Percentiles rank a stretch among this genome's conserved stretches.
phyloP scores from a whole-genome alignment of 1,139 yeast genomes.

The Groenewaldozyma auringiensis region DNA sequence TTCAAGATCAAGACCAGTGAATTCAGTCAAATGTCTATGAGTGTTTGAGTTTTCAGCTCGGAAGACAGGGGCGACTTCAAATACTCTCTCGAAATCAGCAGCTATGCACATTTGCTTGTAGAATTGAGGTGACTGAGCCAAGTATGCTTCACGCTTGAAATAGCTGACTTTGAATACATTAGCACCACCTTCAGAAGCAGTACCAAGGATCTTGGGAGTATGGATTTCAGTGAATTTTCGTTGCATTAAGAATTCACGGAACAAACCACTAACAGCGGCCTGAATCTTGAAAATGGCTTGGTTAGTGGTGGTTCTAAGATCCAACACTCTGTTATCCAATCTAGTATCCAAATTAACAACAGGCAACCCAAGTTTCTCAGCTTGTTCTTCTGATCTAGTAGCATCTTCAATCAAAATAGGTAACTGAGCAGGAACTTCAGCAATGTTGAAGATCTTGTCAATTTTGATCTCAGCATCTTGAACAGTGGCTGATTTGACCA shows the following conservation, averaged over 20 bases:
- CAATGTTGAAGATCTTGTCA: conserved; percentile 62
- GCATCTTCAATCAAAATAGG: conserved; percentile 97
- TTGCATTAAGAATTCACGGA: conserved; percentile 73
- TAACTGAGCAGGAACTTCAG: conserved; percentile 85
- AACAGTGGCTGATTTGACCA: conserved; percentile 82
- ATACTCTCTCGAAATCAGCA: conserved; percentile 93
- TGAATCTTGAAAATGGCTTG: conserved; percentile 95
- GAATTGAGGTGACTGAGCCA: conserved; percentile 97
- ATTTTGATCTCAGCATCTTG: conserved; percentile 84
- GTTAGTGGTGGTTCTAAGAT: conserved; percentile 91
- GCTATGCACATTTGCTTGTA: conserved; percentile 97
- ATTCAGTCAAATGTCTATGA: conserved; percentile 98
- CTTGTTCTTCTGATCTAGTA: conserved; percentile 87
- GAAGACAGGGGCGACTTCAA: conserved; percentile 95
- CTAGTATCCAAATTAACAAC: conserved; percentile 94
- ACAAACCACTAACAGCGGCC: conserved; percentile 78
- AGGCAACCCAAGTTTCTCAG: conserved; percentile 86
- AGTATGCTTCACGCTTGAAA: conserved; percentile 84
- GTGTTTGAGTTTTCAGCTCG: conserved; percentile 99
- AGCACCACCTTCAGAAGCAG: conserved; percentile 97
- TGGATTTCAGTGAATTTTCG: conserved; percentile 82
- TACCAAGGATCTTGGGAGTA: conserved; percentile 90
- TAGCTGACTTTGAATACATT: conserved; percentile 90
- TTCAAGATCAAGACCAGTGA: conserved; percentile 94
- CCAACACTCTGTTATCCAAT: conserved; percentile 90